These are phyloP conservation scores for Xerocomus minutiporus DNA, from an alignment of 1,284 basidiomycete species.

Conservation along the genomic window DNA sequence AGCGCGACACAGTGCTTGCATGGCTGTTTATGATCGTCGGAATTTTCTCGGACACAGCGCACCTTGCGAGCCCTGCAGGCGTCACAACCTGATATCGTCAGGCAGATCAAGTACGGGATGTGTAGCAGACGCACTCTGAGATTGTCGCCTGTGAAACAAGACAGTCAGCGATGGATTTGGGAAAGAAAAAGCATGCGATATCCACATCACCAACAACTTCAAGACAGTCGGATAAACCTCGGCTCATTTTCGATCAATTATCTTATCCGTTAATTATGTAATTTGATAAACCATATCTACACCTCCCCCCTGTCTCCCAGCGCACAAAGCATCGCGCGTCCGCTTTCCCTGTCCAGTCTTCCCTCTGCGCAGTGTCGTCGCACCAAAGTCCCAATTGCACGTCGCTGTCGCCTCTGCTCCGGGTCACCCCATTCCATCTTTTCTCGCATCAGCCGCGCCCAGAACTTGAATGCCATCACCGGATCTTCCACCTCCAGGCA, in stretches of 20 bases:
- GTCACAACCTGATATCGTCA: constrained; percentile 60
- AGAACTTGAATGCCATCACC: constrained; percentile 54
- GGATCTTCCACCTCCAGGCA: constrained; percentile 48
- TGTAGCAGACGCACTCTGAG: constrained; percentile 54
- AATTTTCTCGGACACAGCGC: constrained; percentile 71
- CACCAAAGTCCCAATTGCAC: constrained; percentile 37
- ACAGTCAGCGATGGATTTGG: constrained; percentile 19
- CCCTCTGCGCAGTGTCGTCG: constrained; percentile 30
- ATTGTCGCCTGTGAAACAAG: constrained; percentile 58
- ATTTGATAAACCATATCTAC: constrained; percentile 6
- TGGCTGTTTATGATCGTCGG: constrained; percentile 66
- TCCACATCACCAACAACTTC: not conserved
- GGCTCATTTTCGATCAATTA: not conserved
- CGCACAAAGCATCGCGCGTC: constrained; percentile 36
- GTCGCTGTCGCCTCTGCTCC: constrained; percentile 42
- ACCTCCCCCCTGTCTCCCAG: constrained; percentile 19
- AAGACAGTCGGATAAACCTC: not conserved
- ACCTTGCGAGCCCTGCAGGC: constrained; percentile 81
- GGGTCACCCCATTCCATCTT: constrained; percentile 48
- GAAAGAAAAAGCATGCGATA: constrained; percentile 1
- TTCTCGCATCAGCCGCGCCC: constrained; percentile 45
- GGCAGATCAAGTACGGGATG: constrained; percentile 6
- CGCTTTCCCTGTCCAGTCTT: constrained; percentile 27
- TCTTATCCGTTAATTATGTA: not conserved
- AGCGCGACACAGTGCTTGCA: constrained; percentile 83